Conservation (phyloP, 495 filamentous ascomycete species). For the Podospora pseudopauciseta region DNA sequence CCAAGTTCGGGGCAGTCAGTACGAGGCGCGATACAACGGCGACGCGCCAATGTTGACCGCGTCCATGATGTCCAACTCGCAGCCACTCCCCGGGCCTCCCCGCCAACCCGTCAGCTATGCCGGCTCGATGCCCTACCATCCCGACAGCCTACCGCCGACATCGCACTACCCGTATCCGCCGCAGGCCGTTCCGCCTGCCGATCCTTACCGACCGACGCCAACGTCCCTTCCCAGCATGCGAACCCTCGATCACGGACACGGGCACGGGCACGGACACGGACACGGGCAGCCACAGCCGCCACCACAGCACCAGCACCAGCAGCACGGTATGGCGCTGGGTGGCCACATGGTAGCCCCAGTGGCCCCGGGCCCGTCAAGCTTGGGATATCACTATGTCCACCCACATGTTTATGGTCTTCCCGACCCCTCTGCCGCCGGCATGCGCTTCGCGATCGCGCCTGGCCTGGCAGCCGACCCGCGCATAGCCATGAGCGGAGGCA, state of each 20-base stretch:
- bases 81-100: slow-evolving; percentile 41
- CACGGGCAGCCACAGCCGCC: slow-evolving; percentile 38
- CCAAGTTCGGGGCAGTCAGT: slow-evolving; percentile 14
- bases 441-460: slow-evolving; percentile 57
- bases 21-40: slow-evolving; percentile 29
- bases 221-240: slow-evolving; percentile 66
- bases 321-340: slow-evolving; percentile 32
- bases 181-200: slow-evolving; percentile 29
- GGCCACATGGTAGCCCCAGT: slow-evolving; percentile 37
- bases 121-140: slow-evolving; percentile 52
- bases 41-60: slow-evolving; percentile 22
- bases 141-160: slow-evolving; percentile 48
- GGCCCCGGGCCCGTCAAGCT: slow-evolving; percentile 26
- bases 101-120: slow-evolving; percentile 54
- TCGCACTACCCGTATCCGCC: slow-evolving; percentile 52
- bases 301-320: slow-evolving; percentile 31
- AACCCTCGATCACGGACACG: slow-evolving; percentile 46
- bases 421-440: slow-evolving; percentile 26
- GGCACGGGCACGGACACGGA: slow-evolving; percentile 38
- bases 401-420: slow-evolving; percentile 38
- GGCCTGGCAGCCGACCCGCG: slow-evolving; percentile 53
- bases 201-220: slow-evolving; percentile 37
- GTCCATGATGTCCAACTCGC: slow-evolving; percentile 48
- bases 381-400: slow-evolving; percentile 45
- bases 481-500: slow-evolving; percentile 67